Evolutionary conservation across 306 rosid genomes (phyloP), one percentile per base, ranked within the genome.

Genomic region (Carpinus viminea): DNA sequence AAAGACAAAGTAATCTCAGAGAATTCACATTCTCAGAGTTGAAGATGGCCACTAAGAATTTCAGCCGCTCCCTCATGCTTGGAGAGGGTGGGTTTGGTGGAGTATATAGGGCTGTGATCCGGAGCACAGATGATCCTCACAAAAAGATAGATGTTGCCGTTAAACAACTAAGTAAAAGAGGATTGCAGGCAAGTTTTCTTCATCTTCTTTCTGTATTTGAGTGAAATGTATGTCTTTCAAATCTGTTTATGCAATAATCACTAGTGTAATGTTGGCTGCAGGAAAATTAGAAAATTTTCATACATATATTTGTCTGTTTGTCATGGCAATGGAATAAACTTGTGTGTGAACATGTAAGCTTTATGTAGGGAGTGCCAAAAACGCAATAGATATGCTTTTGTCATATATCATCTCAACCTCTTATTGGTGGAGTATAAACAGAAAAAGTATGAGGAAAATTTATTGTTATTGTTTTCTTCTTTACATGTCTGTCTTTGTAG

Each of bases 71-170:
- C 12, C 85, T 86, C 77, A 86, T 88, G 92, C 50, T 88, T 41
- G 92, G 92, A 55, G 92, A 88, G 71, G 90, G 92, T 8, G 92
- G 92, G 16, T 88, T 88, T 46, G 92, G 92, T 12, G 89, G 92
- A 28, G 90, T 88, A 7, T 88, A 80, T 53, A 84, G 78, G 81
- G 92, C 87, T 17, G 77, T 83, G 20, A 84, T 86, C 51, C 79
- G 72, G 52, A 73, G 80, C 69, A 17, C 85, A 13, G 83, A 80
- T 17, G 87, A 86, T 61, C 79, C 83, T 17, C 76, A 73, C 48
- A 84, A 84, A 61, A 86, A 76, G 68, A 75, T 86, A 55, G 90
- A 88, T 50, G 80, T 88, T n/a, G 92, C 92, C 65, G 81, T 88
- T 38, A 88, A 88, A 76, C 92, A 88, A 76, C 86, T 88, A 1